A percentile compares a stretch with the other conserved stretches of the same genome.
phyloP scores from a whole-genome alignment of 768 basidiomycete species.

The Russula ochroleuca region DNA sequence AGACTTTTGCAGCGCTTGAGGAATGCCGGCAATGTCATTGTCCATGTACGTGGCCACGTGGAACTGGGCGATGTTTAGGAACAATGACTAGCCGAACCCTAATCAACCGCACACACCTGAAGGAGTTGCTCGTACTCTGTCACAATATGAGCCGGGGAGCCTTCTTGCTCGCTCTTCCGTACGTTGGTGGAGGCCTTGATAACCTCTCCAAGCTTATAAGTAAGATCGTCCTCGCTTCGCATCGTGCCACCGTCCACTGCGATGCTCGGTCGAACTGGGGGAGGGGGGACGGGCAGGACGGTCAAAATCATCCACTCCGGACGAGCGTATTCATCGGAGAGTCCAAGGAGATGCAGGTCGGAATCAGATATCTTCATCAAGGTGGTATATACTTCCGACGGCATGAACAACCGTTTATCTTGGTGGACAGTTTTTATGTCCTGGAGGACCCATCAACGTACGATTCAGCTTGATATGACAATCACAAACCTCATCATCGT shows the following conservation, averaged over 20 bases:
- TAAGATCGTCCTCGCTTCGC: slow-evolving; percentile 97
- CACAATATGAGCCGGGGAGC: slow-evolving; percentile 93
- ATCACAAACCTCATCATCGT: slow-evolving; percentile 79
- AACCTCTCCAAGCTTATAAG: slow-evolving; percentile 95
- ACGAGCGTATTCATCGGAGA: slow-evolving; percentile 92
- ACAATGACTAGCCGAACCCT: not conserved
- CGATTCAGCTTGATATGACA: slow-evolving; percentile 10
- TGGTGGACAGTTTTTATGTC: slow-evolving; percentile 77
- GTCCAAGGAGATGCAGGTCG: slow-evolving; percentile 84
- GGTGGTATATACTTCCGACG: slow-evolving; percentile 88
- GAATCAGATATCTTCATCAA: slow-evolving; percentile 92
- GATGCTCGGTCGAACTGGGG: slow-evolving; percentile 96
- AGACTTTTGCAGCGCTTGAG: slow-evolving; percentile 95
- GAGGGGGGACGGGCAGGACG: slow-evolving; percentile 95
- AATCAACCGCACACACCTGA: slow-evolving; percentile 54
- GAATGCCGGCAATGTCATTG: slow-evolving; percentile 97
- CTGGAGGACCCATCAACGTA: slow-evolving; percentile 37
- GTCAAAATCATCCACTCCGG: slow-evolving; percentile 99
- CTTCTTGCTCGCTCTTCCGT: slow-evolving; percentile 89
- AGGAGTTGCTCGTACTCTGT: slow-evolving; percentile 94
- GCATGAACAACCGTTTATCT: slow-evolving; percentile 76
- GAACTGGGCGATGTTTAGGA: slow-evolving; percentile 52
- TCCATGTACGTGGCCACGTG: slow-evolving; percentile 99
- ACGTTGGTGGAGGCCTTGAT: slow-evolving; percentile 94
- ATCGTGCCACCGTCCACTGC: slow-evolving; percentile 95